Conservation (phyloP, 257 asterid species). For the Nicotiana paniculata region DNA sequence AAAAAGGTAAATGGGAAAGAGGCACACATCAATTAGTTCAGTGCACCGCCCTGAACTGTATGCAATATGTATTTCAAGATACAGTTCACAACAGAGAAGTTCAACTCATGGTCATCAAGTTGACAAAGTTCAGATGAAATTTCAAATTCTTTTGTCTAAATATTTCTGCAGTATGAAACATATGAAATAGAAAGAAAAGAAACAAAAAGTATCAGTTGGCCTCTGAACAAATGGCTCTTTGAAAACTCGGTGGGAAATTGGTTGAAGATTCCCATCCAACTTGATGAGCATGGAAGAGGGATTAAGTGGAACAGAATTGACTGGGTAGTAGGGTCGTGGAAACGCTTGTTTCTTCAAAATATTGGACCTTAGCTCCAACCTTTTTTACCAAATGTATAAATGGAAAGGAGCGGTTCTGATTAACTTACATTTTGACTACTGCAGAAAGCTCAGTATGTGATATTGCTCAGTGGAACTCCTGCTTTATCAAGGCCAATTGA, state of each 20-base stretch:
- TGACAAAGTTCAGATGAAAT: not conserved
- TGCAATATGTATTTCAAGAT: not conserved
- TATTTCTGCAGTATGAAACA: not conserved
- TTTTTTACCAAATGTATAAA: not conserved
- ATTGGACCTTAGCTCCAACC: too few relatives aligned
- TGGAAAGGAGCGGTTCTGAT: not conserved
- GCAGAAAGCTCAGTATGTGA: slow-evolving; percentile 72
- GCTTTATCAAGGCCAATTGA: slow-evolving; percentile 95
- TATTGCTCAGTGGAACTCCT: slow-evolving; percentile 96
- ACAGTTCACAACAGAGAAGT: not conserved
- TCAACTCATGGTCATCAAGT: not conserved
- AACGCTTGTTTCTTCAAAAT: too few relatives aligned
- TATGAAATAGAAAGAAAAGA: not conserved
- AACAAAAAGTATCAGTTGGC: not conserved
- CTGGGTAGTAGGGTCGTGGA: too few relatives aligned
- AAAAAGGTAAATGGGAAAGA: not conserved
- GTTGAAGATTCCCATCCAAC: not conserved
- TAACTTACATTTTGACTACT: slow-evolving; percentile 16
- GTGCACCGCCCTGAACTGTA: slow-evolving; percentile 4
- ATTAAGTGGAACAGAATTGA: too few relatives aligned
- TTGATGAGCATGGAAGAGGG: not conserved
- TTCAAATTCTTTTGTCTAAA: not conserved
- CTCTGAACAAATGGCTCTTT: not conserved
- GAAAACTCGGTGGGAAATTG: not conserved
- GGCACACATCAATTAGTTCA: not conserved